Base-by-base conservation (phyloP, 1,284 basidiomycete species). In the Apiotrichum montevideense region DNA sequence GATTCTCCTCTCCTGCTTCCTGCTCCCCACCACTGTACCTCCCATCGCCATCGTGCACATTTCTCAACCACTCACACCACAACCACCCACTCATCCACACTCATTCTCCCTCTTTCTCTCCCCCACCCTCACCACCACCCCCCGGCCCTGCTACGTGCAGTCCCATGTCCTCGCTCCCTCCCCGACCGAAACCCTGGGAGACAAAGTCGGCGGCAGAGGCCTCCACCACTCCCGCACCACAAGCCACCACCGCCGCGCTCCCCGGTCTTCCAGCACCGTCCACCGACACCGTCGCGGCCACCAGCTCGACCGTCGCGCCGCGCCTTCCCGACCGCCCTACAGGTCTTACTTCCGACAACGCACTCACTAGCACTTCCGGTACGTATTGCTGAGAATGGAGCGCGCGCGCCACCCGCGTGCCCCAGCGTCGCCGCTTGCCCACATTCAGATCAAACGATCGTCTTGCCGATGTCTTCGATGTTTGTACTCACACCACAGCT, bases 181-280 rank as follows among this genome's bases (percentile, higher is more conserved):
- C 70, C 5, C 60, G 71, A 44, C 68, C 71, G 14, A 74, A 74
- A 48, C 73, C 73, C 41, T 73, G 71, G 71, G 71, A 73, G 62
- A 62, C 57, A 35, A 59, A 58, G 42, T 52, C 62, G 15, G 61
- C 56, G n/a, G 57, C 62, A 6, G 57, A 58, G 21, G 57, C 65
- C 63, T 32, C 58, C 32, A 58, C 64, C 0, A 65, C 69, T 40
- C 64, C 69, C 42, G 66, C 46, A 3, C 65, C 29, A 29, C 3
- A 2, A 29, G 29, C 65, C 9, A 42, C 68, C 15, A 63, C 68
- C 21, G 55, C 66, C 9, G 57, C 61, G 11, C 13, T 35, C 11
- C 48, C 52, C 21, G 46, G 54, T 37, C 56, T 29, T 33, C 55
- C 29, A 33, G 63, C 62, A 11, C 35, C 41, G 60, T 63, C 1